phyloP scores from a whole-genome alignment of 1,284 basidiomycete genomes.

The Malassezia sympodialis region DNA sequence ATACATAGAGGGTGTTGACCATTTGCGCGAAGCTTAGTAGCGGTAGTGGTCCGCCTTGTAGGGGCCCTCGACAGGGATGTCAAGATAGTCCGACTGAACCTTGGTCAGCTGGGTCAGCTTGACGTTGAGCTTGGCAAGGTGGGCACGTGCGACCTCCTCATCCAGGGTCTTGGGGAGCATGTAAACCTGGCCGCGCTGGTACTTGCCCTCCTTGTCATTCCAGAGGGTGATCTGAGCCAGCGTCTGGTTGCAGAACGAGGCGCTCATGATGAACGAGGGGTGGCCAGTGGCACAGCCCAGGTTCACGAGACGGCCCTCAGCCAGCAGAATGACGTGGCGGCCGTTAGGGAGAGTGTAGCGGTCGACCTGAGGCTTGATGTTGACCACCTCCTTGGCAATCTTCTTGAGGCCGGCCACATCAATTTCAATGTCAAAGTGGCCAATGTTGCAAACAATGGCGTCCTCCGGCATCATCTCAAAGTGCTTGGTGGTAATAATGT shows the following conservation, averaged over 20 bases:
- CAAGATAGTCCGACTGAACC: conserved; percentile 81
- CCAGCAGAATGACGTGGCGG: conserved; percentile 84
- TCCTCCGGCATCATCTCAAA: conserved; percentile 93
- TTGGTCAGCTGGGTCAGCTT: conserved; percentile 74
- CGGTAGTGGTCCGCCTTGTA: conserved; percentile 58
- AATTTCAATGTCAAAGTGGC: conserved; percentile 97
- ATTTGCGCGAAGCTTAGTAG: conserved; percentile 29
- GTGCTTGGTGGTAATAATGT: conserved; percentile 90
- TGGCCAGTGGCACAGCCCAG: conserved; percentile 64
- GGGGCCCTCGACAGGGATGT: conserved; percentile 75
- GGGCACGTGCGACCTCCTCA: conserved; percentile 95
- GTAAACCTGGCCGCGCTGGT: conserved; percentile 58
- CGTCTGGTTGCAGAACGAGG: conserved; percentile 98
- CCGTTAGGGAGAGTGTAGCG: conserved; percentile 70
- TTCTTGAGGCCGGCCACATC: conserved; percentile 97
- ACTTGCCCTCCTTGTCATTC: conserved; percentile 63
- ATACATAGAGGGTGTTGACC: conserved; percentile 17
- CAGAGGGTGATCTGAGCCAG: conserved; percentile 97
- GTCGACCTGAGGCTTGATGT: conserved; percentile 99
- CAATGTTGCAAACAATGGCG: conserved; percentile 98
- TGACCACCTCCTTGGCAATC: conserved; percentile 71
- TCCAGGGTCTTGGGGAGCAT: conserved; percentile 88
- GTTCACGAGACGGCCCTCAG: conserved; percentile 97
- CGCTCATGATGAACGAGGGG: conserved; percentile 88
- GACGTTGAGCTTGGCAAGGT: conserved; percentile 80